phyloP scores from a whole-genome alignment of 345 rosid species.

The Draba incana region DNA sequence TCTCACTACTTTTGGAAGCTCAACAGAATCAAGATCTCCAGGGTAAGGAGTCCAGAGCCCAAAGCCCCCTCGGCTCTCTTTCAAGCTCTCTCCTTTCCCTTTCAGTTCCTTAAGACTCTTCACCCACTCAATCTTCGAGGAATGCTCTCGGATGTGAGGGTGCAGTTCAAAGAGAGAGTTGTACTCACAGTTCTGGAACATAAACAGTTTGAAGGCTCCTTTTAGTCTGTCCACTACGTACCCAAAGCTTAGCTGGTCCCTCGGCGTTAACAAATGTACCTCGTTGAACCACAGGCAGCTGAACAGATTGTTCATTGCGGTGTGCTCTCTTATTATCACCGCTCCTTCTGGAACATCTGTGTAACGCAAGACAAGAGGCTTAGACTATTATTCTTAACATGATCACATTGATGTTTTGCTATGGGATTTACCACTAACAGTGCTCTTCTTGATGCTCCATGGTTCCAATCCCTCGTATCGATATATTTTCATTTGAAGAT shows the following conservation, averaged over 20 bases:
- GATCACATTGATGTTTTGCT: constrained; percentile 6
- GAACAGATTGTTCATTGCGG: constrained; percentile 75
- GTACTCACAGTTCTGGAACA: constrained; percentile 96
- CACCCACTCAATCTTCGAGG: constrained; percentile 96
- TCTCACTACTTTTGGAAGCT: constrained; percentile 67
- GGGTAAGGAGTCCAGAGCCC: constrained; percentile 97
- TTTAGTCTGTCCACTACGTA: constrained; percentile 77
- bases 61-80: constrained; percentile 86
- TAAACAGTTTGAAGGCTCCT: constrained; percentile 68
- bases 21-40: constrained; percentile 70
- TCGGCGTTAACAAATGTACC: constrained; percentile 92
- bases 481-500: constrained; percentile 97
- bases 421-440: constrained; percentile 67
- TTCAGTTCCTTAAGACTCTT: constrained; percentile 68
- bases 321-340: constrained; percentile 81
- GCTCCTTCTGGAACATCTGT: constrained; percentile 99
- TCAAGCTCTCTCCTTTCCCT: constrained; percentile 80
- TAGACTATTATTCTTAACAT: not conserved
- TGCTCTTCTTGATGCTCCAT: constrained; percentile 77
- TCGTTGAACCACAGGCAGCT: constrained; percentile 98
- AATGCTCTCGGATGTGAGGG: constrained; percentile 94
- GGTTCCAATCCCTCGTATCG: constrained; percentile 85
- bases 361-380: constrained; percentile 22
- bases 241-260: constrained; percentile 97
- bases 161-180: constrained; percentile 82